Conservation (phyloP, 148 eudicot species). For the Rheum nobile region DNA sequence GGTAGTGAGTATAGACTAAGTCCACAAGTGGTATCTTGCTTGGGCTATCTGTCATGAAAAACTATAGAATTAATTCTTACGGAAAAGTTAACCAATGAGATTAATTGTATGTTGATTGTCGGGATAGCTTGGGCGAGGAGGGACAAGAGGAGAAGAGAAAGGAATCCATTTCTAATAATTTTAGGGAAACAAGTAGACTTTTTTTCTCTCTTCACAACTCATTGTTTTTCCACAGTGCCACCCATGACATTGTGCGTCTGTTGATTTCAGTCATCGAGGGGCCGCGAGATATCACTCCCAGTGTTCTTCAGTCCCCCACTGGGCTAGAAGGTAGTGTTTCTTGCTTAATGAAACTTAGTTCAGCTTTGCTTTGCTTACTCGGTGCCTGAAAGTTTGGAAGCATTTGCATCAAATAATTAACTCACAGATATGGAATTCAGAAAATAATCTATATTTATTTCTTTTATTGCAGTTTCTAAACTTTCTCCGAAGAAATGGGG, state of each 20-base stretch:
- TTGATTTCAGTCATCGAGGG: constrained; percentile 48
- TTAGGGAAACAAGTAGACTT: too few relatives aligned
- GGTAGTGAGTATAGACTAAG: neutral
- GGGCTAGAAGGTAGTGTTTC: constrained; percentile 65
- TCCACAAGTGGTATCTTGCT: too few relatives aligned
- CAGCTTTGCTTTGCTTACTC: too few relatives aligned
- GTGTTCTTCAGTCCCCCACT: constrained; percentile 58
- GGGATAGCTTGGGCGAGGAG: neutral
- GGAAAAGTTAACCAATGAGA: neutral
- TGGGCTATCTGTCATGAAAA: neutral
- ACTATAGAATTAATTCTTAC: neutral
- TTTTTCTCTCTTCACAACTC: neutral
- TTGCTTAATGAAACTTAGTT: too few relatives aligned
- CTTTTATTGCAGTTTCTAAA: constrained; percentile 46
- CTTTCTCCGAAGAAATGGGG: constrained; percentile 98
- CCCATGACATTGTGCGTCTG: neutral
- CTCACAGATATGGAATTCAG: too few relatives aligned
- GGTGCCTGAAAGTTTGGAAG: too few relatives aligned
- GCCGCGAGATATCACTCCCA: constrained; percentile 75
- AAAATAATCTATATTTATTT: neutral
- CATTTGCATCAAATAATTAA: too few relatives aligned
- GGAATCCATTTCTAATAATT: neutral
- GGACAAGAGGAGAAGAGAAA: neutral
- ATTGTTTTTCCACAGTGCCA: neutral
- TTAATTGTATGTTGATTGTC: neutral